Conservation (phyloP, 2,329 filamentous ascomycete species). For the Escovopsis sp. region DNA sequence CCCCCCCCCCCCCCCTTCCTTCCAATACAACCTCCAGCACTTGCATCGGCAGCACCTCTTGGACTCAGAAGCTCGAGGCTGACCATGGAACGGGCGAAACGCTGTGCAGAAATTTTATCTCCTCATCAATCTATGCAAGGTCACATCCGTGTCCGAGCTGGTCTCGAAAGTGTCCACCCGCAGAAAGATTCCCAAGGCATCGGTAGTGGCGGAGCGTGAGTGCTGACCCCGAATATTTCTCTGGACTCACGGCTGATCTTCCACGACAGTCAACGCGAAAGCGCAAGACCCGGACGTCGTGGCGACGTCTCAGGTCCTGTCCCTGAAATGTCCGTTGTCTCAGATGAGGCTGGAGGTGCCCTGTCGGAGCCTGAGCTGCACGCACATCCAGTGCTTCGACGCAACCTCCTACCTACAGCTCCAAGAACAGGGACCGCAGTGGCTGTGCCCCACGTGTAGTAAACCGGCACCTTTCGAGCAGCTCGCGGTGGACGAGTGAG, state of each 20-base stretch:
- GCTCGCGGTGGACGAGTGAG: conserved; percentile 75
- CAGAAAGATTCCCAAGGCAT: conserved; percentile 62
- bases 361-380: conserved; percentile 65
- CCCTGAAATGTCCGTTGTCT: conserved; percentile 82
- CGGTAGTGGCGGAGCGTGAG: conserved; percentile 74
- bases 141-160: conserved; percentile 56
- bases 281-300: conserved; percentile 81
- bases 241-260: no score
- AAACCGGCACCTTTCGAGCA: conserved; percentile 68
- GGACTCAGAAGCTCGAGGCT: conserved; percentile 7
- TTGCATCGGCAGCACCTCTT: not conserved
- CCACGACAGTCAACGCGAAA: conserved; percentile 53
- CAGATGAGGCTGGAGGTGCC: conserved; percentile 70
- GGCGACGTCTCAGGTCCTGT: conserved; percentile 75
- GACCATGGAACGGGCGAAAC: not conserved
- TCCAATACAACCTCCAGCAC: no score
- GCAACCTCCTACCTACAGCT: conserved; percentile 82
- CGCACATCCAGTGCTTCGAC: conserved; percentile 91
- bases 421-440: conserved; percentile 91
- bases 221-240: conserved; percentile 4
- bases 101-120: conserved; percentile 53
- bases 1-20: no score
- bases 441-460: conserved; percentile 91
- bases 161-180: conserved; percentile 50
- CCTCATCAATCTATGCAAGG: conserved; percentile 60